These are phyloP conservation scores for Fusarium udum DNA, from an alignment of 2,329 filamentous ascomycete species.

Conservation along the genomic window DNA sequence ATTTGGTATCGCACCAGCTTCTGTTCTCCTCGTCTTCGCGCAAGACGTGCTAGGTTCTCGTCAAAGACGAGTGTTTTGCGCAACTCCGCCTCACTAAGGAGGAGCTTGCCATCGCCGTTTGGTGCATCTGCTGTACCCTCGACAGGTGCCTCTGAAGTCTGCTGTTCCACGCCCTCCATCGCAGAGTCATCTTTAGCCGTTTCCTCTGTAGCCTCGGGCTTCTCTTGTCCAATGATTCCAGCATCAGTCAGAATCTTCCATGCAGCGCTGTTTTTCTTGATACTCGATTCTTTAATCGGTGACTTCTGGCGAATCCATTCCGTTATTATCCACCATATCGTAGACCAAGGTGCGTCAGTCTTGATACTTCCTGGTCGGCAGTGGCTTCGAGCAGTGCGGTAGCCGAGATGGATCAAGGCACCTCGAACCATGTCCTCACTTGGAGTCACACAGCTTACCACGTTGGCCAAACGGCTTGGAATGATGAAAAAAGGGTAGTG, in stretches of 20 bases:
- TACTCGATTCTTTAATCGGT: slow-evolving; percentile 76
- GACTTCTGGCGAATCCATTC: slow-evolving; percentile 87
- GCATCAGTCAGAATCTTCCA: slow-evolving; percentile 69
- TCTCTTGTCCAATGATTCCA: slow-evolving; percentile 50
- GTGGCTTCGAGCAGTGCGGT: slow-evolving; percentile 85
- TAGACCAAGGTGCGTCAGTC: slow-evolving; percentile 89
- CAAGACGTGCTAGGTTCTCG: slow-evolving; percentile 78
- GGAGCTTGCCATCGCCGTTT: slow-evolving; percentile 32
- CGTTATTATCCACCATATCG: slow-evolving; percentile 92
- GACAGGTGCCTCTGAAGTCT: slow-evolving; percentile 2
- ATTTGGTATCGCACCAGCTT: slow-evolving; percentile 86
- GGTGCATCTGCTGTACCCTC: slow-evolving; percentile 14
- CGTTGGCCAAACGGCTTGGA: slow-evolving; percentile 76
- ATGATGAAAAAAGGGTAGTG: slow-evolving; percentile 87
- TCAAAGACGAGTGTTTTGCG: slow-evolving; percentile 77
- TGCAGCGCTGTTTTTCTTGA: slow-evolving; percentile 76
- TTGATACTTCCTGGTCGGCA: slow-evolving; percentile 90
- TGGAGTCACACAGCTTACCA: slow-evolving; percentile 82
- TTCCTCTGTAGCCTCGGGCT: slow-evolving; percentile 32
- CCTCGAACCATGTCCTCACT: slow-evolving; percentile 82
- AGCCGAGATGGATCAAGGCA: slow-evolving; percentile 82
- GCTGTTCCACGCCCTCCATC: slow-evolving; percentile 52
- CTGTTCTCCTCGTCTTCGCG: slow-evolving; percentile 70
- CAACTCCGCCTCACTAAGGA: slow-evolving; percentile 50
- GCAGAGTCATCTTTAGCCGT: slow-evolving; percentile 43